Evolutionary conservation across 225 moss, liverwort and hornwort species (phyloP), one percentile per base, ranked within the genome.

Genomic region (Pseudoscleropodium purum): DNA sequence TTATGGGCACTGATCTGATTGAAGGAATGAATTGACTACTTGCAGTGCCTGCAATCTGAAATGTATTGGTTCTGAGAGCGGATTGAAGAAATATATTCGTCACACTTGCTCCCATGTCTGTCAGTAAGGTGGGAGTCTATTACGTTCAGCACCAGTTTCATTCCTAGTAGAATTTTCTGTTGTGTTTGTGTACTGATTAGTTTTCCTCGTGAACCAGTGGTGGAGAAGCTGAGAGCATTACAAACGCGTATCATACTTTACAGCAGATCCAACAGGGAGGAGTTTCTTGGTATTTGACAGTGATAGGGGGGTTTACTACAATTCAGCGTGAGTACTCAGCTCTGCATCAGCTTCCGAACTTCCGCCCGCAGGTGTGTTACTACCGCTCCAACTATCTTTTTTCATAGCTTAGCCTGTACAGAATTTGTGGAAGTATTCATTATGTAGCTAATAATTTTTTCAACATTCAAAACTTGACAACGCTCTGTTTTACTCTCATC

Each of bases 241-340:
- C 93, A 86, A 93, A 93, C 34, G 72, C 93, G 27, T 90, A 70
- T 86, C 92, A 95, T 74, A 91, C 92, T 52, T 86, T 95, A 78
- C 91, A 93, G 88, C 95, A 95, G 87, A 91, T 93, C 36, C 93
- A 95, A 79, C 92, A 93, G 80, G 91, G 89, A 79, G 97, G 97
- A 67, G 88, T 91, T 61, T 79, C 88, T 45, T 99, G 99, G 99
- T 96, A 92, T 87, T 87, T 99, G 65, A 97, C 99, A 41, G 96
- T 96, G 34, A 94, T 99, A 64, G 99, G 99, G 61, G 94, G 97
- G 62, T 95, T 97, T 75, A 99, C 99, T 27, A 99, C 99, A 41
- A 97, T 97, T 88, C 99, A 99, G 69, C 96, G 99, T 68, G 99
- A 99, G 92, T 99, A 99, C 79, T 93, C 95, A 89, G 97, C 99